These are phyloP conservation scores for Alternaria postmessia DNA, from an alignment of 2,329 filamentous ascomycete species.

Conservation along the genomic window DNA sequence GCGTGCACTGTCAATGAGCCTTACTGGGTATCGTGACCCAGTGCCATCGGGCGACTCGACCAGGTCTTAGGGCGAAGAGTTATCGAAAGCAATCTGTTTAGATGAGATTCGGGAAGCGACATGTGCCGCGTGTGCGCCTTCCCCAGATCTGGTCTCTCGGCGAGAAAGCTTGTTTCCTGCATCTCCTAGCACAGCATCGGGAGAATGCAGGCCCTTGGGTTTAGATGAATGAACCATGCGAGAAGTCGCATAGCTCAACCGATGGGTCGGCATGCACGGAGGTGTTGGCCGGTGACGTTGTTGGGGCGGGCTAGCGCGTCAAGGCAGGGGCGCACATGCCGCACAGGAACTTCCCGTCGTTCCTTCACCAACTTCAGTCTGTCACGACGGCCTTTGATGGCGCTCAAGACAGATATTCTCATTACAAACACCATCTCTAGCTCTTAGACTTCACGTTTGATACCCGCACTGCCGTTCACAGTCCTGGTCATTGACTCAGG, in stretches of 20 bases:
- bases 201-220: background rate
- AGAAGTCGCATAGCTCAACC: background rate
- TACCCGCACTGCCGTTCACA: background rate
- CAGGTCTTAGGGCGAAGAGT: constrained; percentile 1
- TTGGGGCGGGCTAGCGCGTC: background rate
- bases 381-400: background rate
- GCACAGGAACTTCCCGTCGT: background rate
- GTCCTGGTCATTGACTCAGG: background rate
- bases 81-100: constrained; percentile 20
- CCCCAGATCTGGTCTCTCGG: constrained; percentile 7
- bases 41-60: background rate
- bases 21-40: background rate
- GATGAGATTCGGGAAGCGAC: constrained; percentile 16
- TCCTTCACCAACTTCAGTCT: background rate
- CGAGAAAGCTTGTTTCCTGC: constrained; percentile 13
- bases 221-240: background rate
- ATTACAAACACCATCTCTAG: background rate
- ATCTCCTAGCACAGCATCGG: background rate
- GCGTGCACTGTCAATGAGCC: background rate
- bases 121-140: constrained; percentile 4
- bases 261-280: background rate
- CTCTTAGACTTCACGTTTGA: background rate
- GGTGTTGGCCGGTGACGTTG: background rate
- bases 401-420: background rate
- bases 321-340: background rate